These are phyloP conservation scores for Pseudisothecium myosuroides DNA, from an alignment of 225 moss, liverwort and hornwort species.

Conservation along the genomic window DNA sequence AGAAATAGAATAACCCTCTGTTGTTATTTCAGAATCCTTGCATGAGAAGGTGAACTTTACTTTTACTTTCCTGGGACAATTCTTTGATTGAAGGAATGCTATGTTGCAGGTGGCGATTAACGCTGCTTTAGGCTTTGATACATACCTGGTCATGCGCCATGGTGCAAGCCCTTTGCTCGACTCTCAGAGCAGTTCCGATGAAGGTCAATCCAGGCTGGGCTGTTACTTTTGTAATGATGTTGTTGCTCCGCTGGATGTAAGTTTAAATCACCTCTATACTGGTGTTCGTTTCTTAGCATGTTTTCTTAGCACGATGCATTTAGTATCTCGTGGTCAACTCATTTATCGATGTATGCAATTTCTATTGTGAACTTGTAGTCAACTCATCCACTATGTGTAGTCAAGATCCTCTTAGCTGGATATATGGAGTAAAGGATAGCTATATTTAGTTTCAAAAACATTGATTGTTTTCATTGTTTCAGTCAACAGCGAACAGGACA, in stretches of 20 bases:
- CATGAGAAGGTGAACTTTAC: background rate
- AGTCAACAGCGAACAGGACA: conserved; percentile 96
- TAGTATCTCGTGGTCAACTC: background rate
- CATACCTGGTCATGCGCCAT: conserved; percentile 95
- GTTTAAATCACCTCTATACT: background rate
- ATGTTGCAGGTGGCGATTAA: conserved; percentile 79
- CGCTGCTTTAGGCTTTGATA: conserved; percentile 95
- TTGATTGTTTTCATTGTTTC: background rate
- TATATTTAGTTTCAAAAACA: background rate
- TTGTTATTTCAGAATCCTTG: background rate
- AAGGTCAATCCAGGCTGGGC: conserved; percentile 49
- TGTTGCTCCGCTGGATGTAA: conserved; percentile 94
- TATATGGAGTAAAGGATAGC: background rate
- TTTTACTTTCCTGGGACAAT: background rate
- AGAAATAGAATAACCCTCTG: background rate
- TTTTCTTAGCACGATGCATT: background rate
- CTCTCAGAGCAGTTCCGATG: conserved; percentile 20
- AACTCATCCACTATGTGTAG: background rate
- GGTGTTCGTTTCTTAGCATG: background rate
- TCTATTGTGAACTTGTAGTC: background rate
- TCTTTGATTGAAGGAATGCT: background rate
- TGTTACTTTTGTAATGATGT: conserved; percentile 99
- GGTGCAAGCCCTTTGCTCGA: conserved; percentile 54
- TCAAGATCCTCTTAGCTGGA: background rate
- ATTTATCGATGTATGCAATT: background rate